Base-by-base conservation (phyloP, 768 basidiomycete species). In the Mycena capillaripes region DNA sequence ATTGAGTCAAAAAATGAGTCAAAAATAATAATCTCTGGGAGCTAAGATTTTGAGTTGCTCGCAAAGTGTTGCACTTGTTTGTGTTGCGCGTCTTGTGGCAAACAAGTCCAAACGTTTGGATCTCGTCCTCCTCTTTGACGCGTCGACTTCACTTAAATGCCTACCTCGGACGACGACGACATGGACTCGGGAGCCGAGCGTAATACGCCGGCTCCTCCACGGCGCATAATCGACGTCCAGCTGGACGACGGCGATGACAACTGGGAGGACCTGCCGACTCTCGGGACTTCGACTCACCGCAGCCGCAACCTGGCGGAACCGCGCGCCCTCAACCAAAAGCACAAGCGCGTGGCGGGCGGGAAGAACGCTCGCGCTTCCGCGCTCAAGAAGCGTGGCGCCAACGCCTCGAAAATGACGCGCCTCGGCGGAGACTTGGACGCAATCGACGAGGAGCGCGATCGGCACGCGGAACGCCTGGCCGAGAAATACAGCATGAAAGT, bases 211-310 rank as follows among this genome's bases (percentile, higher is more conserved):
- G 3, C 57, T 27, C 57, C 57, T 59, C 3, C 57, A 40, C 57
- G 57, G 27, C 38, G 38, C 12, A 27, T 59, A n/a, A 42, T 59
- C 36, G 36, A 59, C 57, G 7, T 59, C 11, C 30, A 59, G 57
- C 36, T 59, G 36, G 57, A 42, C 38, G 38, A 59, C 23, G 56
- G 56, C 56, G 56, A 38, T 21, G 56, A 57, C 4, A 11, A 40
- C 16, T 40, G 38, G 57, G 42, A 44, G 17, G 42, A 44, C 19
- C 19, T 44, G 42, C 17, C 12, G 7, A 44, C 14, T 27, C 23
- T 59, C n/a, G 57, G 57, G 38, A 40, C 57, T 40, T 59, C 38
- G 38, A 59, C 57, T 10, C 57, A 59, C 57, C 57, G 57, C 36
- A 59, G 57, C 57, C 57, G 38, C 57, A 59, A 59, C 38, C 36